Percentiles rank a stretch among this genome's conserved stretches.
These are phyloP conservation scores for Aegilops speltoides DNA, from an alignment of 176 grass and related monocot genomes.

Conservation along the genomic window DNA sequence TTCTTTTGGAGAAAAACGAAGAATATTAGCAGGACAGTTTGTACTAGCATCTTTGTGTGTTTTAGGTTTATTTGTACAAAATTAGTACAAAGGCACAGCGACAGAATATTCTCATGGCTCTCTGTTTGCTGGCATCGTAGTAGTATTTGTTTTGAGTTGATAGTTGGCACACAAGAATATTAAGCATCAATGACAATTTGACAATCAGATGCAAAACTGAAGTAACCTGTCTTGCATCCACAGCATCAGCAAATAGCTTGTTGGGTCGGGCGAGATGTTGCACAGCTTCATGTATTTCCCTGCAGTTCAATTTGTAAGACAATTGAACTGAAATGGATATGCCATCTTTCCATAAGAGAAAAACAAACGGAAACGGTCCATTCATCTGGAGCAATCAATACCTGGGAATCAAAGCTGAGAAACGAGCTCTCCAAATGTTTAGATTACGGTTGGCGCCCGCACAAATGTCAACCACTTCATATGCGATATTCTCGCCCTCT, in stretches of 20 bases:
- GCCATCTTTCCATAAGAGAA: not conserved
- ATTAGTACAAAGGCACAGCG: slow-evolving; percentile 5
- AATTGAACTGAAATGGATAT: slow-evolving; percentile 20
- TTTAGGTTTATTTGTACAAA: not conserved
- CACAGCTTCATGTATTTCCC: slow-evolving; percentile 90
- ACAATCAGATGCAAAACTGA: slow-evolving; percentile 5
- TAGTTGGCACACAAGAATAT: not conserved
- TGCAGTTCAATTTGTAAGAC: slow-evolving; percentile 40
- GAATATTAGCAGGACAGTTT: slow-evolving; percentile 8
- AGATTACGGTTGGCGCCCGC: slow-evolving; percentile 58
- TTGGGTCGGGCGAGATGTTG: slow-evolving; percentile 90
- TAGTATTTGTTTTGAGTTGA: not conserved
- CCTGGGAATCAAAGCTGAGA: slow-evolving; percentile 96
- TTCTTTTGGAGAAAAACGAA: slow-evolving; percentile 18
- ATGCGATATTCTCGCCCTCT: slow-evolving; percentile 99
- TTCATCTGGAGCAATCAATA: slow-evolving; percentile 27
- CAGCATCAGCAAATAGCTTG: slow-evolving; percentile 92
- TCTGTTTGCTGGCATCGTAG: not conserved
- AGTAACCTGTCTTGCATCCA: slow-evolving; percentile 93
- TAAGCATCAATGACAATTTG: not conserved
- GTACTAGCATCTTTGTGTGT: not conserved
- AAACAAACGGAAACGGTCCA: slow-evolving; percentile 1
- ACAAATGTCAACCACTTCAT: slow-evolving; percentile 90
- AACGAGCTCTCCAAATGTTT: slow-evolving; percentile 90
- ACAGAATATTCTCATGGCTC: slow-evolving; percentile 17